Evolutionary conservation across 208 protist genomes (phyloP).

Genomic region (Leishmania lainsoni): DNA sequence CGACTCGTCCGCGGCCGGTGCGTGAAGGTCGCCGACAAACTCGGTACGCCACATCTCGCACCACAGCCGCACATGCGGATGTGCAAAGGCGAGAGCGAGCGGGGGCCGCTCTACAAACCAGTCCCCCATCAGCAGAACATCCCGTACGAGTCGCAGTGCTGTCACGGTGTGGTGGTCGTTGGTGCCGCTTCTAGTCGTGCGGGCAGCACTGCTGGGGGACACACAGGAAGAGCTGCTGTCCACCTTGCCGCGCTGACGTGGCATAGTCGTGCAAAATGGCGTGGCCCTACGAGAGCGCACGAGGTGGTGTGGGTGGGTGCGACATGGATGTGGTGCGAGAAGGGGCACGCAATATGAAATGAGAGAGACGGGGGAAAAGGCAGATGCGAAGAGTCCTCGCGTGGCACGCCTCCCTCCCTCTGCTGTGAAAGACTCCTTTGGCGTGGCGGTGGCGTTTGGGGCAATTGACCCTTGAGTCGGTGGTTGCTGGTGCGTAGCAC

Average conservation of each 20-base stretch:
- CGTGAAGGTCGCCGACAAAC: slow-evolving; percentile 2
- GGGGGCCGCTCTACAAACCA: slow-evolving; percentile 27
- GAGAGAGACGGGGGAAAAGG: neutral
- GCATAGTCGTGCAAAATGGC: neutral
- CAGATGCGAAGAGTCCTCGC: neutral
- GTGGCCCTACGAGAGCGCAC: neutral
- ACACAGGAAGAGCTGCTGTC: neutral
- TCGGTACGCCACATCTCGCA: slow-evolving; percentile 35
- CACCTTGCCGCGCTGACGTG: neutral
- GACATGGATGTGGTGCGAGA: neutral
- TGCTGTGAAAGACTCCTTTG: neutral
- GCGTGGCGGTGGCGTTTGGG: neutral
- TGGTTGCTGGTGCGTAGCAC: neutral
- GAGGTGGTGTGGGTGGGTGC: neutral
- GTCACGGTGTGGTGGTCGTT: neutral
- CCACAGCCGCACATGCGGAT: slow-evolving; percentile 20
- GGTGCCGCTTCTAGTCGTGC: neutral
- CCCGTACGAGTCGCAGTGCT: slow-evolving; percentile 7
- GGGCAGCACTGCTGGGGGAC: neutral
- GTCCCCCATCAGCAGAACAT: slow-evolving; percentile 17
- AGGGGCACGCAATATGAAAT: neutral
- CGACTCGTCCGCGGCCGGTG: slow-evolving; percentile 1
- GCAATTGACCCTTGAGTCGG: neutral
- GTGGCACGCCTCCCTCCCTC: neutral
- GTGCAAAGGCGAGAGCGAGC: slow-evolving; percentile 26